These are phyloP conservation scores for Trichophyton benhamiae DNA, from an alignment of 2,329 filamentous ascomycete species.

Conservation along the genomic window DNA sequence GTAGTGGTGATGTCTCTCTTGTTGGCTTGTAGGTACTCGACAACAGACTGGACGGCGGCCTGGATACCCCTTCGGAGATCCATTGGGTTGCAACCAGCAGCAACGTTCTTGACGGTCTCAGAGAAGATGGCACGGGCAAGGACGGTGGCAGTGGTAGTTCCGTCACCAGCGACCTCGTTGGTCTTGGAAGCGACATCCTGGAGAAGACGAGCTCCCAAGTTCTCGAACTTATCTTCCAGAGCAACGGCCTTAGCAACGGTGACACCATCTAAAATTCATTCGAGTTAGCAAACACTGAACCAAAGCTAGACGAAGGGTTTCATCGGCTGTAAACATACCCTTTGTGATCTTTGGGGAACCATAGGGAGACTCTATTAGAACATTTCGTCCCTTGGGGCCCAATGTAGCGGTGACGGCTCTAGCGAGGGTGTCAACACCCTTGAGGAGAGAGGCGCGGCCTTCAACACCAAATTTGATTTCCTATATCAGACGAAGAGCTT, in stretches of 20 bases:
- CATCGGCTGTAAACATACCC: constrained; percentile 45
- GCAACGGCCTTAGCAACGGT: constrained; percentile 80
- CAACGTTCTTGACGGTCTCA: constrained; percentile 99
- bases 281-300: not conserved
- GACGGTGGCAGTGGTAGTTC: constrained; percentile 94
- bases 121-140: constrained; percentile 97
- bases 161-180: constrained; percentile 97
- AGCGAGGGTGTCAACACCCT: constrained; percentile 91
- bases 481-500: constrained; percentile 34
- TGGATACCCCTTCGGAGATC: constrained; percentile 94
- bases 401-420: constrained; percentile 93
- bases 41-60: constrained; percentile 86
- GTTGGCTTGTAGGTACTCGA: constrained; percentile 87
- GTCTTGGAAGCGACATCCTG: constrained; percentile 99
- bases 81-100: constrained; percentile 99
- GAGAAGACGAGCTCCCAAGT: constrained; percentile 89
- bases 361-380: constrained; percentile 95
- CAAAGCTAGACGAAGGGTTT: not conserved
- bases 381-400: constrained; percentile 95
- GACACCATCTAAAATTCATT: constrained; percentile 56
- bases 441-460: constrained; percentile 73
- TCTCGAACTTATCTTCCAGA: constrained; percentile 98
- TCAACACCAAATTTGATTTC: constrained; percentile 98
- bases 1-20: constrained; percentile 97
- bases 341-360: constrained; percentile 99